Evolutionary conservation across 441 rosid species (phyloP).

Genomic region (Pelargonium australe): DNA sequence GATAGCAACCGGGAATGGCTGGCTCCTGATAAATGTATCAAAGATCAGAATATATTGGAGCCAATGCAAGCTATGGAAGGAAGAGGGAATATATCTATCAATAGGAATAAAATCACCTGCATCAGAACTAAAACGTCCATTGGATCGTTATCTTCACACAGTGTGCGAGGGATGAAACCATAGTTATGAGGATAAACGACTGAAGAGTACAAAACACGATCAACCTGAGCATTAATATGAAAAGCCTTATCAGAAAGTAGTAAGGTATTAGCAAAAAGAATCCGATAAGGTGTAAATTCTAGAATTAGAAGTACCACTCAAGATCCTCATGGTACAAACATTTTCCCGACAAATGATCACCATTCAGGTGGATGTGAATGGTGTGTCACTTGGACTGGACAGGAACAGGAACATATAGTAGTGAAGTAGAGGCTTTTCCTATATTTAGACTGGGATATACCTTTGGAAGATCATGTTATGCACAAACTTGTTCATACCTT

Average conservation of each 20-base stretch:
- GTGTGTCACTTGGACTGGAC: background rate
- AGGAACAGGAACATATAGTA: too few relatives aligned
- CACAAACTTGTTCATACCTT: constrained; percentile 36
- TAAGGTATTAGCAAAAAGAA: background rate
- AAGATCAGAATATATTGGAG: background rate
- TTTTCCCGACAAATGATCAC: too few relatives aligned
- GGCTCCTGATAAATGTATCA: constrained; percentile 54
- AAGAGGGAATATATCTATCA: constrained; percentile 1
- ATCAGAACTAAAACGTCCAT: constrained; percentile 87
- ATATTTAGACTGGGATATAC: too few relatives aligned
- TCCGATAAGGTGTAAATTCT: background rate
- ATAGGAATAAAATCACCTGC: constrained; percentile 53
- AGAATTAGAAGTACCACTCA: background rate
- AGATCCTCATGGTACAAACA: background rate
- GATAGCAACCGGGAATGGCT: constrained; percentile 78
- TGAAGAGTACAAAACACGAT: constrained; percentile 91
- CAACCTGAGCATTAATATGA: constrained; percentile 47
- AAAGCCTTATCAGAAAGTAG: constrained; percentile 6
- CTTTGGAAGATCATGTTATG: too few relatives aligned
- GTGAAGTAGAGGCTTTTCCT: too few relatives aligned
- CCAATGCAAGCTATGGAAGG: background rate
- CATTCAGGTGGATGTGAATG: background rate
- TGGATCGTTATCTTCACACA: constrained; percentile 97
- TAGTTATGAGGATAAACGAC: constrained; percentile 99
- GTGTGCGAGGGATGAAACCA: constrained; percentile 92